phyloP scores from a whole-genome alignment of 2,329 filamentous ascomycete species.

The Cadophora sp. region DNA sequence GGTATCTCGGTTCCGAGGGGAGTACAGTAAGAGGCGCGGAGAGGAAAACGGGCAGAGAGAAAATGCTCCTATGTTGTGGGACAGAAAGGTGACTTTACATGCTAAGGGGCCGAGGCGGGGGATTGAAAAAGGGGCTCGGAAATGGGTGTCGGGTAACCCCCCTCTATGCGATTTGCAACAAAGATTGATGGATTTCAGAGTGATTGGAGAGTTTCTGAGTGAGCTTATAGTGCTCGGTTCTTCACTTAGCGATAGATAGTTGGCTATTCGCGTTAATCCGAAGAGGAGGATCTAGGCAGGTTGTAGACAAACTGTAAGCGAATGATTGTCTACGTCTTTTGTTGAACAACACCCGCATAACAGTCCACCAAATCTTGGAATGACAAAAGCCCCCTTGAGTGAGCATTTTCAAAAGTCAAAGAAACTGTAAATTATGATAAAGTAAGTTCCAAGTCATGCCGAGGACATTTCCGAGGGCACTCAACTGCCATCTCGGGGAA shows the following conservation, averaged over 20 bases:
- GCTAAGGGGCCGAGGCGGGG: background rate
- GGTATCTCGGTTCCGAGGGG: background rate
- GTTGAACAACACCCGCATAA: too few species aligned
- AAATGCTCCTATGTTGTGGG: background rate
- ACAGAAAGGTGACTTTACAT: background rate
- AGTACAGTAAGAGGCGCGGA: background rate
- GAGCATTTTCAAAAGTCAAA: background rate
- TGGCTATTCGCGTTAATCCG: background rate
- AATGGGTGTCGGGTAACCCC: conserved; percentile 23
- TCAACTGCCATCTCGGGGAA: too few species aligned
- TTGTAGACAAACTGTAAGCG: background rate
- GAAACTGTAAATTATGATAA: background rate
- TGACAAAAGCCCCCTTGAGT: too few species aligned
- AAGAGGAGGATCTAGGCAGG: background rate
- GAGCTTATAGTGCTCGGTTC: background rate
- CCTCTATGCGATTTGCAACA: conserved; percentile 28
- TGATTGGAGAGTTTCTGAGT: background rate
- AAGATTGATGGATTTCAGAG: background rate
- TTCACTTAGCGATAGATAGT: background rate
- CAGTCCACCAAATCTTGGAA: too few species aligned
- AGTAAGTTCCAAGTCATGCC: background rate
- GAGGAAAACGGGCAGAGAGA: background rate
- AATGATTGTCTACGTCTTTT: too few species aligned
- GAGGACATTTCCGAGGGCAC: background rate
- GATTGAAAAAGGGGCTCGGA: background rate